A percentile compares a stretch with the other conserved stretches of the same genome.
These are phyloP conservation scores for Syncephalastrum racemosum DNA, from an alignment of 371 early-diverging fungal genomes.

Conservation along the genomic window DNA sequence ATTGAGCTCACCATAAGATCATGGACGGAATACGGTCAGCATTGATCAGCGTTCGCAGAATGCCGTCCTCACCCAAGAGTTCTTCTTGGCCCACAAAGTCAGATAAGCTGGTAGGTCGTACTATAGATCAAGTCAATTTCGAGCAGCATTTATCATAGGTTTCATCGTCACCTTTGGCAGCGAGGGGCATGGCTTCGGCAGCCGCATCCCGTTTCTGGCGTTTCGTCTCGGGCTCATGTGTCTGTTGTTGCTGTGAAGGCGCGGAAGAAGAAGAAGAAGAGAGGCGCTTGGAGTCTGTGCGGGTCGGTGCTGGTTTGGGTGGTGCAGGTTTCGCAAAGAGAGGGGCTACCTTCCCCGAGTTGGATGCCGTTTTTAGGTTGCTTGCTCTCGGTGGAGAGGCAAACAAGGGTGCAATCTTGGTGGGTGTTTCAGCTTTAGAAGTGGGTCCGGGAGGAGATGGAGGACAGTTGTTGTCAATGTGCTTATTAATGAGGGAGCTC, in stretches of 20 bases:
- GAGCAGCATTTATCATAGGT: too few species aligned
- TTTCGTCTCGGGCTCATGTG: slow-evolving; percentile 5
- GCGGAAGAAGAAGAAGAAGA: neutral
- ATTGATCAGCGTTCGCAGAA: slow-evolving; percentile 63
- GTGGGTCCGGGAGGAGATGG: slow-evolving; percentile 1
- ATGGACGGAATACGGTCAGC: slow-evolving; percentile 68
- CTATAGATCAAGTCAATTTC: slow-evolving; percentile 12
- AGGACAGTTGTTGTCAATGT: slow-evolving; percentile 37
- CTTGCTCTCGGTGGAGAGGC: too few species aligned
- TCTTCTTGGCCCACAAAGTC: slow-evolving; percentile 77
- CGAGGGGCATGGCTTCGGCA: slow-evolving; percentile 41
- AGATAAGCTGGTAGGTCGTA: slow-evolving; percentile 64
- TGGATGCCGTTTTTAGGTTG: neutral
- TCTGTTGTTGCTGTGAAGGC: neutral
- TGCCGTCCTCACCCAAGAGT: slow-evolving; percentile 63
- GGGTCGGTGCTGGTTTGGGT: neutral
- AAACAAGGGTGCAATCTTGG: slow-evolving; percentile 9
- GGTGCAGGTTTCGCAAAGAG: neutral
- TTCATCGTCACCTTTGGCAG: slow-evolving; percentile 52
- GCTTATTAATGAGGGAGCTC: slow-evolving; percentile 27
- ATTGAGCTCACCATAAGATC: slow-evolving; percentile 40
- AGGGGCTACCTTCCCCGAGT: neutral
- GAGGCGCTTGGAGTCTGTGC: neutral
- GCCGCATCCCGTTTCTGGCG: slow-evolving; percentile 16
- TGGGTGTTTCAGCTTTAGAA: too few species aligned